Evolutionary conservation across 345 rosid genomes (phyloP), one percentile per base, ranked within the genome.

Genomic region (Noccaea bulbosa): DNA sequence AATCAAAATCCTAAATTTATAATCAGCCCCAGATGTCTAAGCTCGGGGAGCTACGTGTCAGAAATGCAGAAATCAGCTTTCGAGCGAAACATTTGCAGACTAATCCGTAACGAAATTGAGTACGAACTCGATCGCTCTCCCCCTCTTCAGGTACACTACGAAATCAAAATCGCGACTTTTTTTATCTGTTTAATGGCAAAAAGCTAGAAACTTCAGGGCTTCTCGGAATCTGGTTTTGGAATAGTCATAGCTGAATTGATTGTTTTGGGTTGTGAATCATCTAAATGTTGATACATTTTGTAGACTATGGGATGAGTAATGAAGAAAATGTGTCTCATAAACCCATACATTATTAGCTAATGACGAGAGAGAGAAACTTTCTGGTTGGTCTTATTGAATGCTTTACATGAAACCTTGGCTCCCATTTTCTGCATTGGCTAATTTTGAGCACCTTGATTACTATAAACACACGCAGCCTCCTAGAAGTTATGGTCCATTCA

Each of bases 1-100:
- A 53, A 15, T 47, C 75, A 55, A 52, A 40, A 30, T 0, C 58
- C 9, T 20, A 70, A 38, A 15, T 4, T 70, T 47, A 7, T 59
- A 8, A 49, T 67, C 34, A 37, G 37, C 14, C 61, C 37, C 1
- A 72, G 54, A 54, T 62, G 71, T 66, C 53, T 55, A 11, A 77
- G 55, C 77, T 39, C 85, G 37, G 79, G 89, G 74, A 79, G 61
- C 71, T 91, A 84, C 79, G 71, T 82, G 0, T 79, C 95, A 8
- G 93, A 86, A 37, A 87, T 83, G 96, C 94, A 90, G 65, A 87
- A 86, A 58, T 78, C 92, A n/a, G 97, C 99, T 14, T 83, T 89
- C 50, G 77, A 89, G 44, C 84, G 80, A 15, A 81, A 81, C 81
- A 80, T 93, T 67, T 77, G 80, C 74, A 59, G 97, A 52, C 73